A percentile compares a stretch with the other conserved stretches of the same genome.
Conservation (phyloP, 345 rosid genomes). For the Bruguiera gymnorhiza region DNA sequence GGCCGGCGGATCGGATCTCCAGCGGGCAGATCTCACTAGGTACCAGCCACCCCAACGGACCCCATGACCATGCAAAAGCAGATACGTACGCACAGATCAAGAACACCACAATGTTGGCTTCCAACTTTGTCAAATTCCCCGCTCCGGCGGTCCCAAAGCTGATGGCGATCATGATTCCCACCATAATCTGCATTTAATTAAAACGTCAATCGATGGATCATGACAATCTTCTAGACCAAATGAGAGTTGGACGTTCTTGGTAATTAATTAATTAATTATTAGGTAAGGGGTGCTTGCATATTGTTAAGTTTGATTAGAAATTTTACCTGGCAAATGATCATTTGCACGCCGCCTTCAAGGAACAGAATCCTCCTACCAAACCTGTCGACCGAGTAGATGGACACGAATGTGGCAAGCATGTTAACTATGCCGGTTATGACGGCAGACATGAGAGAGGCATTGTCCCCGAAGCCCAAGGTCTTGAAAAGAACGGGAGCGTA, state of each 20-base stretch:
- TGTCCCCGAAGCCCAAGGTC: conserved; percentile 62
- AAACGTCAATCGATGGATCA: background rate
- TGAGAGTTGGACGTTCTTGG: too few relatives aligned
- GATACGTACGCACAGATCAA: conserved; percentile 43
- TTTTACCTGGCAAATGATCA: conserved; percentile 64
- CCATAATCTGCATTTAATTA: conserved; percentile 7
- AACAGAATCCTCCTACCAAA: conserved; percentile 64
- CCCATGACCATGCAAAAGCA: conserved; percentile 68
- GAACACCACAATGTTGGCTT: conserved; percentile 27
- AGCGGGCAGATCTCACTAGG: conserved; percentile 51
- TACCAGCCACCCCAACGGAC: conserved; percentile 56
- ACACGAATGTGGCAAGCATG: conserved; percentile 54
- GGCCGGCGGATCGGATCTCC: conserved; percentile 50
- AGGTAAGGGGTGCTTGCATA: too few relatives aligned
- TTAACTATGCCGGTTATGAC: conserved; percentile 66
- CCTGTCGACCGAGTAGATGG: conserved; percentile 53
- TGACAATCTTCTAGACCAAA: too few relatives aligned
- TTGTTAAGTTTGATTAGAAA: too few relatives aligned
- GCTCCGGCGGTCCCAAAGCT: conserved; percentile 32
- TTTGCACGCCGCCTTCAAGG: conserved; percentile 69
- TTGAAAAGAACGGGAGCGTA: conserved; percentile 77
- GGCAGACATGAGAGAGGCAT: conserved; percentile 67
- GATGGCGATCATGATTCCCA: conserved; percentile 27
- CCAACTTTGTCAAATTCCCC: conserved; percentile 18
- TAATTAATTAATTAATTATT: background rate